A percentile compares a stretch with the other conserved stretches of the same genome.
These are phyloP conservation scores for Blastobotrys terrestris DNA, from an alignment of 805 yeast genomes.

Conservation along the genomic window DNA sequence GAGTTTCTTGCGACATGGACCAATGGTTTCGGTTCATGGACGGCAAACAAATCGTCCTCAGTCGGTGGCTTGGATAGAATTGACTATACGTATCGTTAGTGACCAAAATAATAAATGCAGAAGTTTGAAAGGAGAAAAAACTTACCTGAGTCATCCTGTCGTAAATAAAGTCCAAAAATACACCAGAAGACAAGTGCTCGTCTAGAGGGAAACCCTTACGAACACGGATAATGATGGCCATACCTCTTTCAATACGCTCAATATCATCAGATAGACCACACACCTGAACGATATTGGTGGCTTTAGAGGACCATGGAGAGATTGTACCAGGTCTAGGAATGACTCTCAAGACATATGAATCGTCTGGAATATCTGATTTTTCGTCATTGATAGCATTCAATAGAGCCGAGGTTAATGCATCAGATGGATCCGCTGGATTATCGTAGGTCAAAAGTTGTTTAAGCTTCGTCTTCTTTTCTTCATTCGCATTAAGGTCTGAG, in stretches of 20 bases:
- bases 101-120: not conserved
- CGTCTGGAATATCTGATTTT: conserved; percentile 25
- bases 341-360: conserved; percentile 58
- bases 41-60: conserved; percentile 65
- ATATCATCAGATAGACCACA: conserved; percentile 72
- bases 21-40: conserved; percentile 76
- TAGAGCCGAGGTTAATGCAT: conserved; percentile 39
- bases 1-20: conserved; percentile 50
- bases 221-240: conserved; percentile 64
- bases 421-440: conserved; percentile 49
- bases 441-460: conserved; percentile 70
- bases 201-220: conserved; percentile 64
- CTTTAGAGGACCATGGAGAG: conserved; percentile 99
- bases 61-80: conserved; percentile 53
- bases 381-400: conserved; percentile 30
- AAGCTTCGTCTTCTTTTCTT: conserved; percentile 37
- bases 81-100: conserved; percentile 16
- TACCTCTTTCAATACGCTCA: conserved; percentile 87
- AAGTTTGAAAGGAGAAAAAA: not conserved
- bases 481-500: conserved; percentile 26
- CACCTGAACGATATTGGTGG: conserved; percentile 86
- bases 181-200: conserved; percentile 47
- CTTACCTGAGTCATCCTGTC: conserved; percentile 88
- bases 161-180: conserved; percentile 62
- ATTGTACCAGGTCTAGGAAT: conserved; percentile 94